Base-by-base conservation (phyloP, 192 early-diverging fungal genomes). In the Anaeromyces robustus region DNA sequence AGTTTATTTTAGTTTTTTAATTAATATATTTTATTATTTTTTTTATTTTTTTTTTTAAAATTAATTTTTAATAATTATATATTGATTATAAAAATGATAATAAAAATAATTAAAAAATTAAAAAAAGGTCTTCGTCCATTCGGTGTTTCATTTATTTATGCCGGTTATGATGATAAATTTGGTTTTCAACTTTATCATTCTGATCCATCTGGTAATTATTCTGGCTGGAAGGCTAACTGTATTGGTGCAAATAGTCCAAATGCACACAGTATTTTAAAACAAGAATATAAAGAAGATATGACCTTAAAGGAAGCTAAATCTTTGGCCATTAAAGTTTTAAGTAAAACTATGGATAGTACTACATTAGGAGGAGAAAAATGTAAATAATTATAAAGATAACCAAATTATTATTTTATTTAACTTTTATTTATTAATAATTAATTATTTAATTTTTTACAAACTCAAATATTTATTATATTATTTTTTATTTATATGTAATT, bases 171-270 rank as follows among this genome's bases (percentile, higher is more conserved):
- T 84, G 85, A 92, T 30, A 89, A 94, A 77, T 86, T 88, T 83
- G 97, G 96, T 19, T 97, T 98, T 90, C 98, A 98, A 86, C 91
- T 99, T 34, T 98, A 98, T 85, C 95, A 96, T 86, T 97, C 96
- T 28, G 98, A 99, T 87, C 98, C 98, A 0, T 96, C 95, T 4
- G 98, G 98, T 79, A 99, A 99, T 89, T 99, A 98, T 87, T 92
- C 93, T 84, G 97, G 97, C 79, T 99, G 98, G 98, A 98, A 97
- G 85, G 96, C 98, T 12, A 96, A 94, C 41, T 96, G 96, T 87
- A 97, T 99, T 84, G 98, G 98, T 39, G 94, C 95, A 41, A 99
- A 98, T 88, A 93, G 92, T 68, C 89, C 93, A 19, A 95, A 93
- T 78, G 96, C 96, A 3, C 93, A 95, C 83, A 93, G 92, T 79